Base-by-base conservation (phyloP, 768 basidiomycete species). In the Lactifluus rugatus region DNA sequence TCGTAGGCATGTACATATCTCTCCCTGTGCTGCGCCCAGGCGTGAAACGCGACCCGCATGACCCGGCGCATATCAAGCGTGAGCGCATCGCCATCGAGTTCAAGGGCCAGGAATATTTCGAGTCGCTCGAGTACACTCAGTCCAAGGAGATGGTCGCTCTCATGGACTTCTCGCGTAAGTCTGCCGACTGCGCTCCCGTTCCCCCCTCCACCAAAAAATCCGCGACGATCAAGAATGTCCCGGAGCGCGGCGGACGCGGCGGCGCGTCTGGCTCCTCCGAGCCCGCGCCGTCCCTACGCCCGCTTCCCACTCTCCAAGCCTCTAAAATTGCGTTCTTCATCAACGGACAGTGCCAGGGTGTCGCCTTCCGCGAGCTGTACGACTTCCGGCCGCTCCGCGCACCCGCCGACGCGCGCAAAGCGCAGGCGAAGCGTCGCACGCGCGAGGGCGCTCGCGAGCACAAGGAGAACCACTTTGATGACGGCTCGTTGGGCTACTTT, bases 71-170 rank as follows among this genome's bases (percentile, higher is more conserved):
- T 62, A 72, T 96, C 61, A 82, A 84, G 62, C 83, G 96, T 54
- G 89, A 93, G 67, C 89, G 96, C 55, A 89, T 95, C 60, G 83
- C 94, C 34, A 94, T 99, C 68, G 88, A 89, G 59, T 89, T 92
- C 72, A 96, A 95, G 72, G 90, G 90, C n/a, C 93, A 95, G 71
- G 88, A 92, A 62, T 93, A 94, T 69, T 97, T 97, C 70, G 96
- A 99, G 74, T 84, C 84, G 59, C 34, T 34, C 34, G 34, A 34
- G 13, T 97, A 96, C 69, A 72, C 83, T 10, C 82, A 84, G 58
- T 82, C 79, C 28, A 96, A 94, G 70, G 96, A 99, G 73, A 98
- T 98, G 96, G 75, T 80, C 13, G 76, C 84, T 37, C 81, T 98
- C 61, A 83, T 94, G 78, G 91, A 93, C 62, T 83, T 72, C 23